Base-by-base conservation (phyloP, 2,329 filamentous ascomycete genomes). In the Aphanocladium album region DNA sequence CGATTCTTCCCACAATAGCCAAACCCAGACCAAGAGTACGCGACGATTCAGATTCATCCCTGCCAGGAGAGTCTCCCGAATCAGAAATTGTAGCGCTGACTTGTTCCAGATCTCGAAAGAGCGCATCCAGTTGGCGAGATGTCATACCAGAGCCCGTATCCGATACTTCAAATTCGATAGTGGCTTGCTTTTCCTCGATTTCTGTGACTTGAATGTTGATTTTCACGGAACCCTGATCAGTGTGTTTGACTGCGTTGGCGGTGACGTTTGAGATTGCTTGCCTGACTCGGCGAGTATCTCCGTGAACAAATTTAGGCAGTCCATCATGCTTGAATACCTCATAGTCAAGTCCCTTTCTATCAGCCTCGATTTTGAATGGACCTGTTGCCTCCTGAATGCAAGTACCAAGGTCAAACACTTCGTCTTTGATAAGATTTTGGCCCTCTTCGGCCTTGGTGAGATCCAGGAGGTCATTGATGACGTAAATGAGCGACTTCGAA, bases 391-490 rank as follows among this genome's bases (percentile, higher is more conserved):
- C 91, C n/a, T 78, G 79, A 2, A 96, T 80, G 1, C 90, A 93
- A 0, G 78, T 76, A 17, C 77, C 76, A 4, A 96, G 78, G 67
- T 96, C 86, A 54, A 96, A 92, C 0, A 87, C 75, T 68, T 96
- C 92, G 60, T 93, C 88, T 67, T 91, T 93, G 69, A 93, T 82
- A 3, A 96, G 75, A 1, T 86, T 83, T 52, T 88, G 87, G 0
- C 92, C 91, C 71, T 93, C 89, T 71, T 96, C 92, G 0, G 89
- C 89, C 69, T 96, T 95, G 1, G 93, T 96, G 33, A 96, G 77
- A 69, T 96, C 92, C 0, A 96, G 79, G 1, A 96, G 79, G 70
- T 96, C 92, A 65, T 96, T 96, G 75, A 96, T 96, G 11, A 96
- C 91, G 70, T 96, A 96, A 5, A 96, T 93, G 27, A 96, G 77